Base-by-base conservation (phyloP, 2,329 filamentous ascomycete genomes). In the Teratosphaeria viscida region DNA sequence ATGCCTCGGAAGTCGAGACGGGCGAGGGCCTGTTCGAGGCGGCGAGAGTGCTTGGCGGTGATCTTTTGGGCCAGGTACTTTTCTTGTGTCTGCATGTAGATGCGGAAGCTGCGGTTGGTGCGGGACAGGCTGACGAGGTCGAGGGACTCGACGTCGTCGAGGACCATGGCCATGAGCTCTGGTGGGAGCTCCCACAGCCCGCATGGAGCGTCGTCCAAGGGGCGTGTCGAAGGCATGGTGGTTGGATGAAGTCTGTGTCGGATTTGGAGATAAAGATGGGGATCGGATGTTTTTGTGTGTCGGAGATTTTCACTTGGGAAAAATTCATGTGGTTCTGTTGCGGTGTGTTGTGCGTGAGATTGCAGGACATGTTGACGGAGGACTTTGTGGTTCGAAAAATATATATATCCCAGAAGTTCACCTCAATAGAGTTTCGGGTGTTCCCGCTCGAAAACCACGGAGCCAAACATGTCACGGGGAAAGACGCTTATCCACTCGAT, bases 371-470 rank as follows among this genome's bases (percentile, higher is more conserved):
- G 29, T 32, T 1, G 29, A 7, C 7, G 29, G 4, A 7, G 29
- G 29, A 5, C 29, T 5, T 32, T 32, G 29, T 5, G 29, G 29
- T 7, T 7, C 2, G 23, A 32, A 32, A 10, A 43, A n/a, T 43
- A 49, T 6, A 49, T 49, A 4, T 49, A 49, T n/a, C 6, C 8
- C 23, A n/a, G 2, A n/a, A 23, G 23, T 23, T 49, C 16, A 6
- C 16, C 23, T n/a, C 43, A 49, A 49, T 19, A 69, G 55, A 49
- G 43, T 49, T 2, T 49, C 19, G 2, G 7, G 10, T 49, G 43
- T 19, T 7, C 23, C 19, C 16, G 7, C 16, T 19, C 2, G 16
- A 5, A 23, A 10, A n/a, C 43, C 10, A 19, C 2, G 3, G 8
- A 11, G 43, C 5, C 16, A 10, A 19, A 19, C 8, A 6, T 23